Conservation (phyloP, 768 basidiomycete genomes). For the Naematelia aurantialba region DNA sequence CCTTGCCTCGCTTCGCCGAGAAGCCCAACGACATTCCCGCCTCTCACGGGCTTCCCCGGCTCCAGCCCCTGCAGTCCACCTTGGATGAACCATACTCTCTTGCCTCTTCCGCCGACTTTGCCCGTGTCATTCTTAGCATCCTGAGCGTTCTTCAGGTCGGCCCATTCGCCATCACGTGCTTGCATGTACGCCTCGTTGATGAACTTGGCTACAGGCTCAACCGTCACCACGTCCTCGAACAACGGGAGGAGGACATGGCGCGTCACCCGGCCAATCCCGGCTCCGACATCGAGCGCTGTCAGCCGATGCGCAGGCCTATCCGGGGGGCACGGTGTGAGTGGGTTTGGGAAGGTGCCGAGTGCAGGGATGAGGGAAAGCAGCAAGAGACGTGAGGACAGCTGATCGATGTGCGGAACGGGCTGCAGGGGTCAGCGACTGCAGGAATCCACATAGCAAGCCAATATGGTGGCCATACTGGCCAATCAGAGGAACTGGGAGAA, state of each 20-base stretch:
- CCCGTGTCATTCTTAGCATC: no score
- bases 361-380: constrained; percentile 75
- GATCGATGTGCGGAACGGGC: constrained; percentile 85
- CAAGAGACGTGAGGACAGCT: constrained; percentile 83
- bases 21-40: constrained; percentile 58
- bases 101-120: constrained; percentile 30
- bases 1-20: constrained; percentile 61
- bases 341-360: constrained; percentile 71
- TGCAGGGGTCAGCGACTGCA: constrained; percentile 51
- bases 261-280: constrained; percentile 90
- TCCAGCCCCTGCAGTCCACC: constrained; percentile 77
- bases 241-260: constrained; percentile 83
- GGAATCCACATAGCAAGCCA: no score
- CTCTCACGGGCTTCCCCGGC: constrained; percentile 55
- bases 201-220: constrained; percentile 81
- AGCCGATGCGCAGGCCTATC: constrained; percentile 53
- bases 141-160: constrained; percentile 26
- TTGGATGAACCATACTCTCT: constrained; percentile 60
- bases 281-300: constrained; percentile 84
- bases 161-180: constrained; percentile 33
- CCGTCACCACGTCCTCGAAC: constrained; percentile 76
- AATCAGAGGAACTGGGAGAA: no score
- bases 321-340: constrained; percentile 56
- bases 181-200: constrained; percentile 58
- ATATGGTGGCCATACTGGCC: no score